A percentile compares a stretch with the other conserved stretches of the same genome.
Evolutionary conservation across 345 rosid species (phyloP).

Genomic region (Geranium rotundifolium): DNA sequence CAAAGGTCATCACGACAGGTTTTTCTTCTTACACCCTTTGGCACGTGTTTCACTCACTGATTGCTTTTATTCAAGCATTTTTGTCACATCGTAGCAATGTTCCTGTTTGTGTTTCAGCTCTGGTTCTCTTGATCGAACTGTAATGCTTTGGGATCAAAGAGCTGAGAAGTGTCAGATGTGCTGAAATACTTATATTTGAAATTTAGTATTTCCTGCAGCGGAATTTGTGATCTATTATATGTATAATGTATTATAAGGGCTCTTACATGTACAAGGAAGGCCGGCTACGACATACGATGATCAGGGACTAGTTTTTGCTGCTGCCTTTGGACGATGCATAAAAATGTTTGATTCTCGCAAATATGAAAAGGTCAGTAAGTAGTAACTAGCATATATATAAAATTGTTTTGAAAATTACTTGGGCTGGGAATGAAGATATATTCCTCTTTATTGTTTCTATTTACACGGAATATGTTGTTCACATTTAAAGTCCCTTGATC

Average conservation of each 20-base stretch:
- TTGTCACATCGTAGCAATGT: neutral
- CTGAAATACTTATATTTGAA: neutral
- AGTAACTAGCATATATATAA: too few species aligned
- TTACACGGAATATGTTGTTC: too few species aligned
- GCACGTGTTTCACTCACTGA: conserved; percentile 1
- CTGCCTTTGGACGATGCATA: conserved; percentile 87
- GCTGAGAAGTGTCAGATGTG: conserved; percentile 92
- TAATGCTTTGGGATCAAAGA: conserved; percentile 94
- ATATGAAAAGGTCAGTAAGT: conserved; percentile 67
- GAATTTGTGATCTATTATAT: conserved; percentile 6
- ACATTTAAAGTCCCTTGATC: too few species aligned
- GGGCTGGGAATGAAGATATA: too few species aligned
- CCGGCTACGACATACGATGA: conserved; percentile 97
- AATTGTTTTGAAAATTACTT: too few species aligned
- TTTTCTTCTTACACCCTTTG: conserved; percentile 9
- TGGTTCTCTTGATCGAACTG: conserved; percentile 94
- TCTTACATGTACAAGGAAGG: conserved; percentile 72
- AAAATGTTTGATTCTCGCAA: conserved; percentile 92
- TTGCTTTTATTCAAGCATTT: conserved; percentile 2
- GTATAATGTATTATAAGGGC: conserved; percentile 30
- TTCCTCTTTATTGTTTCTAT: too few species aligned
- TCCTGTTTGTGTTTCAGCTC: conserved; percentile 37
- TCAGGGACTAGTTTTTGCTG: conserved; percentile 80
- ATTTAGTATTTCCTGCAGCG: conserved; percentile 2
- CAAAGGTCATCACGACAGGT: conserved; percentile 99